Percentiles rank a stretch among this genome's conserved stretches.
phyloP scores from a whole-genome alignment of 2,329 filamentous ascomycete species.

The Verticillium nubilum region DNA sequence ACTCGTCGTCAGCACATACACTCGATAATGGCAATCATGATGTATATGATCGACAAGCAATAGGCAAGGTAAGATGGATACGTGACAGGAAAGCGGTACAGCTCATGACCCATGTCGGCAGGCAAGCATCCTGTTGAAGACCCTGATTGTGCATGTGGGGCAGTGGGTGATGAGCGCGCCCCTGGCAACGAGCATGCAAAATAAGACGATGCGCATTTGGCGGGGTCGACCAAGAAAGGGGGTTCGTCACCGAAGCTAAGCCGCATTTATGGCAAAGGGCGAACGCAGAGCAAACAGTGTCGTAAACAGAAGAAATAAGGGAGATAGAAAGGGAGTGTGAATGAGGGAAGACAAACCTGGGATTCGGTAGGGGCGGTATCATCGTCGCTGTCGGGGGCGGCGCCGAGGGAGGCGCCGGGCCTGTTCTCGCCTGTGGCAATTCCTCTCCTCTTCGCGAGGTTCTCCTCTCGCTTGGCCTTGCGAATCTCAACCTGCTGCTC shows the following conservation, averaged over 20 bases:
- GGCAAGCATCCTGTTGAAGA: neutral
- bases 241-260: neutral
- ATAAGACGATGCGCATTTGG: slow-evolving; percentile 12
- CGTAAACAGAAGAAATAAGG: slow-evolving; percentile 4
- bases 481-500: slow-evolving; percentile 99
- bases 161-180: slow-evolving; percentile 6
- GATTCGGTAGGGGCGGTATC: slow-evolving; percentile 91
- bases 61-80: neutral
- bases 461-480: slow-evolving; percentile 98
- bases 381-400: slow-evolving; percentile 94
- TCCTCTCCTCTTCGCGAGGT: slow-evolving; percentile 94
- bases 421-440: slow-evolving; percentile 77
- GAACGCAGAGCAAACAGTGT: neutral
- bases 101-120: neutral
- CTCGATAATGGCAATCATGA: neutral
- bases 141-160: slow-evolving; percentile 8
- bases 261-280: neutral
- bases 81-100: neutral
- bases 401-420: slow-evolving; percentile 76
- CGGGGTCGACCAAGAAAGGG: slow-evolving; percentile 5
- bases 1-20: slow-evolving; percentile 21
- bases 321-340: slow-evolving; percentile 7
- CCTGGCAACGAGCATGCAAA: slow-evolving; percentile 12
- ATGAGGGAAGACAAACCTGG: slow-evolving; percentile 44
- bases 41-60: neutral